These are phyloP conservation scores for Colletotrichum echinochloae DNA, from an alignment of 2,329 filamentous ascomycete genomes.

Conservation along the genomic window DNA sequence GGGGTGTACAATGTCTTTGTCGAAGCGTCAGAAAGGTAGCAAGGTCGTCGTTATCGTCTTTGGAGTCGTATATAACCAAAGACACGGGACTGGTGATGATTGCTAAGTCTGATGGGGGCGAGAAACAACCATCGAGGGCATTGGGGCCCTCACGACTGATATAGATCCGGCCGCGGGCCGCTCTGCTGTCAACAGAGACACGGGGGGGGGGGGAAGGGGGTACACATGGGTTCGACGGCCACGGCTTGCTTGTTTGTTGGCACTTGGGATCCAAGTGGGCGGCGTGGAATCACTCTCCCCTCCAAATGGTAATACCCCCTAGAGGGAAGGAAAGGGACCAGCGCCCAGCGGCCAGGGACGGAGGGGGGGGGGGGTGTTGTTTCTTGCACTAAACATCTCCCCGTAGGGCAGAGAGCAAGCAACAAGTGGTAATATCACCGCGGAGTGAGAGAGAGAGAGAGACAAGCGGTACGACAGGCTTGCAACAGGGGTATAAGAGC, in stretches of 20 bases:
- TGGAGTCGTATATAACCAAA: slow-evolving; percentile 6
- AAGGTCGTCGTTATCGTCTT: slow-evolving; percentile 18
- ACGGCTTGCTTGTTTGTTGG: slow-evolving; percentile 23
- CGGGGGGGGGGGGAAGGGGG: slow-evolving; percentile 10
- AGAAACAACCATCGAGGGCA: slow-evolving; percentile 28
- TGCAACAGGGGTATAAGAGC: slow-evolving; percentile 19
- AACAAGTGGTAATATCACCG: slow-evolving; percentile 31
- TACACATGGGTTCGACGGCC: slow-evolving; percentile 31
- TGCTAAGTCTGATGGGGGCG: slow-evolving; percentile 40
- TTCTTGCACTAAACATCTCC: slow-evolving; percentile 21
- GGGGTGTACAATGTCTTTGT: slow-evolving; percentile 11
- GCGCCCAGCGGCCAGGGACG: slow-evolving; percentile 20
- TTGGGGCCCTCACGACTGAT: slow-evolving; percentile 42
- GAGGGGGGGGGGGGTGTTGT: slow-evolving; percentile 4
- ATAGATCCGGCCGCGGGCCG: slow-evolving; percentile 39
- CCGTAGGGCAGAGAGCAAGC: slow-evolving; percentile 40
- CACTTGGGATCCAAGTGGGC: slow-evolving; percentile 30
- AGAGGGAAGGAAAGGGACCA: slow-evolving; percentile 17
- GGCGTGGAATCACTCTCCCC: slow-evolving; percentile 31
- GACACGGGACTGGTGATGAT: slow-evolving; percentile 24
- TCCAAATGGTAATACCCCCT: slow-evolving; percentile 12
- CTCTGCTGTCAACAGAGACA: slow-evolving; percentile 31
- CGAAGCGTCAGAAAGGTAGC: slow-evolving; percentile 11
- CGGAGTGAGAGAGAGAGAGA: too few relatives aligned
- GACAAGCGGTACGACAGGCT: slow-evolving; percentile 32